Evolutionary conservation across 129 eudicot genomes (phyloP).

Genomic region (Arctium lappa): DNA sequence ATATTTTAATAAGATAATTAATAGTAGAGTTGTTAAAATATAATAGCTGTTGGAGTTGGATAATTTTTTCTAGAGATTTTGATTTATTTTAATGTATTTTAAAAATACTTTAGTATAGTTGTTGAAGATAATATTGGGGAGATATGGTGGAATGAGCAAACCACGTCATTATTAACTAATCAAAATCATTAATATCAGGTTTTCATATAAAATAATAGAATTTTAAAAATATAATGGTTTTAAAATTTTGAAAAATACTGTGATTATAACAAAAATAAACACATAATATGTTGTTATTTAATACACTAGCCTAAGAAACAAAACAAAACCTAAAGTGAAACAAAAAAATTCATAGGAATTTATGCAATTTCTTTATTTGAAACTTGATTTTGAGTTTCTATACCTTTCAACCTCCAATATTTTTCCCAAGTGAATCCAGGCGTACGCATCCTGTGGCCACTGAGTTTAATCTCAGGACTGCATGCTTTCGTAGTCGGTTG

Average conservation of each 20-base stretch:
- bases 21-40: too few species aligned
- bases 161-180: too few species aligned
- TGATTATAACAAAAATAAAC: not conserved
- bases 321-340: not conserved
- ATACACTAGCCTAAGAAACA: not conserved
- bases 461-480: too few species aligned
- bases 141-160: too few species aligned
- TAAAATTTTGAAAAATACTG: not conserved
- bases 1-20: too few species aligned
- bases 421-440: not conserved
- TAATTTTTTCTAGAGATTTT: too few species aligned
- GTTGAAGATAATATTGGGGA: too few species aligned
- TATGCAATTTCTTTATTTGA: not conserved
- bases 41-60: too few species aligned
- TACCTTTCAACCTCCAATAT: not conserved
- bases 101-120: too few species aligned
- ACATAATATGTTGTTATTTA: not conserved
- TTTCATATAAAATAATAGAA: not conserved
- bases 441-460: too few species aligned
- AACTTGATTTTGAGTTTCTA: not conserved
- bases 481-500: too few species aligned
- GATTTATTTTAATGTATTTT: too few species aligned
- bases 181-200: not conserved
- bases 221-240: not conserved
- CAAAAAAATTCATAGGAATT: not conserved